Conservation (phyloP, 306 rosid genomes). For the Vigna reflexopilosa region DNA sequence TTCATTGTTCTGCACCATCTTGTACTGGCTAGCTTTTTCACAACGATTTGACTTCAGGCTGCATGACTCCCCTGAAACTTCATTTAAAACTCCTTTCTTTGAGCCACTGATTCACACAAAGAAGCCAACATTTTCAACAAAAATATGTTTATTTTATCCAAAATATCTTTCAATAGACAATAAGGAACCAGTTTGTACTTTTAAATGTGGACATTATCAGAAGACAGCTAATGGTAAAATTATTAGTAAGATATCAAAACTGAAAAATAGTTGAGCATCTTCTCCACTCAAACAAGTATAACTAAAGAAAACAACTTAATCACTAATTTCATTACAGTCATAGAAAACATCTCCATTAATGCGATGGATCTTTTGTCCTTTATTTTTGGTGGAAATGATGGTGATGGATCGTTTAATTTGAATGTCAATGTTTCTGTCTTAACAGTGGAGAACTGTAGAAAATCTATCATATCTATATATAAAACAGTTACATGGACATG, state of each 20-base stretch:
- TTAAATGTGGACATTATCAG: too few relatives aligned
- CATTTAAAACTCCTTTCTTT: conserved; percentile 1
- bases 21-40: conserved; percentile 19
- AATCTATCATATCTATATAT: not conserved
- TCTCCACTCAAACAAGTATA: too few relatives aligned
- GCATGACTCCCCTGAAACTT: not conserved
- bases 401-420: conserved; percentile 18
- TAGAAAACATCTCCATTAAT: conserved; percentile 8
- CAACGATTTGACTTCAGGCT: conserved; percentile 34
- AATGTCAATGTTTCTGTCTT: conserved; percentile 14
- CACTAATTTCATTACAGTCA: conserved; percentile 3
- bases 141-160: not conserved
- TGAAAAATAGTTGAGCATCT: not conserved
- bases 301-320: not conserved
- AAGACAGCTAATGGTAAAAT: not conserved
- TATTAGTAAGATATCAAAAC: not conserved
- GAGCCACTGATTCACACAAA: not conserved
- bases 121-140: not conserved
- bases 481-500: not conserved
- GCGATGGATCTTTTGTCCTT: conserved; percentile 28
- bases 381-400: conserved; percentile 10
- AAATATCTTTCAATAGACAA: too few relatives aligned
- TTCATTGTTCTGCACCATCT: conserved; percentile 3
- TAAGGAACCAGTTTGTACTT: too few relatives aligned
- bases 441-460: conserved; percentile 16